phyloP scores from a whole-genome alignment of 1,284 basidiomycete genomes.

The Mycosarcoma maydis region DNA sequence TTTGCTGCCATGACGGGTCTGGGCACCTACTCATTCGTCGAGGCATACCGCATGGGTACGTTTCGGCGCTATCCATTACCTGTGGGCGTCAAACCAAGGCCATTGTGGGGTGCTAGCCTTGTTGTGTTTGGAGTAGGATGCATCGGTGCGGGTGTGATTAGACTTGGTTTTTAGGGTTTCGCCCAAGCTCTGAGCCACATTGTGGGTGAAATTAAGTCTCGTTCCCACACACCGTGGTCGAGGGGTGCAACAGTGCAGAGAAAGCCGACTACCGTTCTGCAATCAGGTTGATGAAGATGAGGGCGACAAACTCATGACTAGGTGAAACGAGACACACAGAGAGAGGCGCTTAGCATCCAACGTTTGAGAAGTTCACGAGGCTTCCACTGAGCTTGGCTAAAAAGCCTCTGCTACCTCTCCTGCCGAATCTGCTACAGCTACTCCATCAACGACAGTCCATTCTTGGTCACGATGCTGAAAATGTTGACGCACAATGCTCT shows the following conservation, averaged over 20 bases:
- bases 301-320: neutral
- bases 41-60: conserved; percentile 54
- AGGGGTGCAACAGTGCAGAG: neutral
- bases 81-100: conserved; percentile 30
- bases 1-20: conserved; percentile 54
- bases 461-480: too few species aligned
- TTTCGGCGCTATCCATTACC: conserved; percentile 39
- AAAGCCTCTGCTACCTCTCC: too few species aligned
- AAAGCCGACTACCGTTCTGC: neutral
- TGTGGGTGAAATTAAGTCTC: conserved; percentile 14
- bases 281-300: neutral
- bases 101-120: conserved; percentile 47
- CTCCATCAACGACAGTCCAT: too few species aligned
- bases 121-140: conserved; percentile 42
- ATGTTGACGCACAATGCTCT: too few species aligned
- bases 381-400: too few species aligned
- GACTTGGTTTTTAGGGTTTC: conserved; percentile 31
- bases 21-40: conserved; percentile 54
- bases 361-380: too few species aligned
- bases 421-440: too few species aligned
- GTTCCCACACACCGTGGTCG: neutral
- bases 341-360: too few species aligned
- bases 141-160: conserved; percentile 40
- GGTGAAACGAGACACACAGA: too few species aligned
- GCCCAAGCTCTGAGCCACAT: neutral